Evolutionary conservation across 2,329 filamentous ascomycete genomes (phyloP), one percentile per base, ranked within the genome.

Genomic region (Sarocladiaceae sp.): DNA sequence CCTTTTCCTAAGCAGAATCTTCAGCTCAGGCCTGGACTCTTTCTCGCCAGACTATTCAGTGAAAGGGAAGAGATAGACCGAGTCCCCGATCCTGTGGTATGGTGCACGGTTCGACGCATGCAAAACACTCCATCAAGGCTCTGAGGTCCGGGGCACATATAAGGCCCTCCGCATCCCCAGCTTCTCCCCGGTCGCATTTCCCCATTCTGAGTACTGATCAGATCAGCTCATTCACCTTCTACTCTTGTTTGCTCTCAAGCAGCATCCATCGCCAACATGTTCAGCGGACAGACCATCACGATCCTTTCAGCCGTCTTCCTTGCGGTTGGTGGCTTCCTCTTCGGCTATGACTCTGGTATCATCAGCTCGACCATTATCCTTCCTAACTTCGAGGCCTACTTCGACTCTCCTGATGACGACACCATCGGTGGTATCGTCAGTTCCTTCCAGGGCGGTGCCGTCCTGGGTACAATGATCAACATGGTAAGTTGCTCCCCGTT

Each of bases 311-410:
- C 59, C 46, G 57, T 56, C 52, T 64, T 64, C 39, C 36, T 62
- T 28, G 60, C 59, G 23, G 55, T 62, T 17, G 61, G 61, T 37
- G 61, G 61, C 51, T 63, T 64, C 50, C 57, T 64, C 10, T 64
- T 77, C 48, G 75, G 75, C 22, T 77, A 76, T 60, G 75, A 78
- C 53, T 75, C 71, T 2, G 73, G 73, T 33, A 68, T 77, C 33
- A 65, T 77, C 42, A 73, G 70, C 18, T 62, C 60, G 8, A 62
- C 59, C 35, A 62, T 64, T 48, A 59, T 59, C 31, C 58, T 62
- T 2, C 55, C 54, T 4, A 54, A 56, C 22, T 64, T 64, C 3
- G 73, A 73, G 65, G 64, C 72, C 53, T 72, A 70, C 35, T 76
- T 76, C 53, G 57, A 61, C 13, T 66, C 70, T 37, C 73, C 71